Conservation (phyloP, 352 stramenopile species). For the Peronospora belbahrii region DNA sequence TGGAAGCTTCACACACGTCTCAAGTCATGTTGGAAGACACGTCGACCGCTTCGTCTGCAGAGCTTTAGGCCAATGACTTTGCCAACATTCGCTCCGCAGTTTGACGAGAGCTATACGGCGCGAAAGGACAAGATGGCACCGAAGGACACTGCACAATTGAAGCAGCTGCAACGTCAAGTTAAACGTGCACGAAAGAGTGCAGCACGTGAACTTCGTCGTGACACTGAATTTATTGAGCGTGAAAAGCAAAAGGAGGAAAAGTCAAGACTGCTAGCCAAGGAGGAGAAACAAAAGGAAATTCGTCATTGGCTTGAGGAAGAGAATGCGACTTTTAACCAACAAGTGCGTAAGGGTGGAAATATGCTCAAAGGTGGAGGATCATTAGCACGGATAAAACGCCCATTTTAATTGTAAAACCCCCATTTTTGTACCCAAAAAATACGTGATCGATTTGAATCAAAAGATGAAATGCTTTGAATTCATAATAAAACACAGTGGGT, state of each 20-base stretch:
- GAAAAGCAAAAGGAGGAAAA: too few relatives aligned
- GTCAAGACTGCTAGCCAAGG: conserved; percentile 49
- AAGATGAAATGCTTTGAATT: conserved; percentile 2
- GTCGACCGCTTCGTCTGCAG: conserved; percentile 66
- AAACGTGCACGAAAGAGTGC: too few relatives aligned
- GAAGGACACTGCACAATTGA: conserved; percentile 66
- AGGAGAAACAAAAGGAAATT: conserved; percentile 92
- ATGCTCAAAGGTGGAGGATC: conserved; percentile 90
- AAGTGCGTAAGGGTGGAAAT: conserved; percentile 91
- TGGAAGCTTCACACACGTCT: conserved; percentile 40
- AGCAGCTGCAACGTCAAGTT: too few relatives aligned
- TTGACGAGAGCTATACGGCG: too few relatives aligned
- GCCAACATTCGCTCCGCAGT: too few relatives aligned
- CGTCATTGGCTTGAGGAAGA: conserved; percentile 93
- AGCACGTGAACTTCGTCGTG: too few relatives aligned
- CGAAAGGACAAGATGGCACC: conserved; percentile 32
- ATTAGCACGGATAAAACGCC: too few relatives aligned
- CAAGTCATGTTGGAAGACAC: conserved; percentile 35
- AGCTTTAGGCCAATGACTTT: conserved; percentile 31
- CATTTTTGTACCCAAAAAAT: too few relatives aligned
- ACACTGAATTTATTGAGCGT: not conserved
- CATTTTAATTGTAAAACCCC: too few relatives aligned
- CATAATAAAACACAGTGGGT: too few relatives aligned
- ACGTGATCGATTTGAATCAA: too few relatives aligned
- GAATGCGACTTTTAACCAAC: conserved; percentile 96